Evolutionary conservation across 768 basidiomycete species (phyloP), one percentile per base, ranked within the genome.

Genomic region (Pleurotus platypus): DNA sequence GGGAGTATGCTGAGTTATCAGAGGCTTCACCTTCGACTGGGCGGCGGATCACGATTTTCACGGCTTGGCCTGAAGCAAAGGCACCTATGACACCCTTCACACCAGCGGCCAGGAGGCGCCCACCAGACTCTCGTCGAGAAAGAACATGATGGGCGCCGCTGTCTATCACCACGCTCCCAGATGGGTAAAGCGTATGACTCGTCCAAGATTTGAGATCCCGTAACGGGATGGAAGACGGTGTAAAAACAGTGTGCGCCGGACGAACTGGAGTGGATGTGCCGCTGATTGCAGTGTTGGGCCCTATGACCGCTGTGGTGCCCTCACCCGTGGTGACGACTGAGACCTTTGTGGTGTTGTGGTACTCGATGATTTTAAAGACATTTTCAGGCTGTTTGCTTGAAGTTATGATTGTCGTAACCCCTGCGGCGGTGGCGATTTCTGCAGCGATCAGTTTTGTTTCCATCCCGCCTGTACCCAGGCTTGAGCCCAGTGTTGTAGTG

Each of bases 371-470:
- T 13, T 75, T 73, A 62, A 90, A 80, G 57, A 98, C 86, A 64
- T 81, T 83, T 46, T 81, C 76, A 0, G 93, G 91, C 22, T 80
- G 75, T 63, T 86, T 89, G 71, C 92, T 94, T 18, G 91, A 89
- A 47, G 88, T 86, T 64, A 99, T 91, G 45, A 98, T 79, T 0
- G 96, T 97, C 4, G 91, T 86, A 30, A 96, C 94, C 5, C 97
- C 97, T 0, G 95, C 96, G 0, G 87, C 94, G 0, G 92, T 96
- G 4, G 96, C 94, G 27, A 99, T 93, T 66, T 99, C 97, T 0
- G 97, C 96, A 1, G 97, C 97, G 61, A 98, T 97, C 63, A 98
- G 83, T 67, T 98, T 99, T 2, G 97, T 99, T 71, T 97, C 94
- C 97, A 98, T 98, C 3, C 97, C 97, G 0, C 97, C 97, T 1